Evolutionary conservation across 257 asterid genomes (phyloP).

Genomic region (Lycium ferocissimum): DNA sequence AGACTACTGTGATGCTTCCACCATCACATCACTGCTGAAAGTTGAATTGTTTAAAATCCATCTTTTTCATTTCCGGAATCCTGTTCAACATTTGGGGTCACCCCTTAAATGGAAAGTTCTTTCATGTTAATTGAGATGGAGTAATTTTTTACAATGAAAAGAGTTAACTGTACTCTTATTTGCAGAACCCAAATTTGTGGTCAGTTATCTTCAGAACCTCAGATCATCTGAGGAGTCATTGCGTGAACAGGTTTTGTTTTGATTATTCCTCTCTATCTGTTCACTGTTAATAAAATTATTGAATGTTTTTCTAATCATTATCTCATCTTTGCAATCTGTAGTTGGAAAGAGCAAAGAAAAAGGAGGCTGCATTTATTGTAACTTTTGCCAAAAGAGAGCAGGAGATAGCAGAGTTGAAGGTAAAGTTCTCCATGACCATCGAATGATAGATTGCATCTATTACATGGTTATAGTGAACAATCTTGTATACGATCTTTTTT

Average conservation of each 20-base stretch:
- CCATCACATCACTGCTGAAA: not conserved
- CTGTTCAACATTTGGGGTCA: not conserved
- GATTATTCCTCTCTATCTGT: slow-evolving; percentile 13
- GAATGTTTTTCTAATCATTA: not conserved
- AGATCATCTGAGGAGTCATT: slow-evolving; percentile 90
- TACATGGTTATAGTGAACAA: not conserved
- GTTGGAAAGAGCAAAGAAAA: slow-evolving; percentile 95
- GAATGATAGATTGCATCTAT: not conserved
- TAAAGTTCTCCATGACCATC: slow-evolving; percentile 31
- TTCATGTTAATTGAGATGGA: slow-evolving; percentile 12
- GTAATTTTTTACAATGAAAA: slow-evolving; percentile 1
- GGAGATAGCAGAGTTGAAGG: slow-evolving; percentile 99
- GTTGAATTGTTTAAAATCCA: slow-evolving; percentile 3
- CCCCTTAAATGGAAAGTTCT: not conserved
- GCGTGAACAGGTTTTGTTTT: slow-evolving; percentile 80
- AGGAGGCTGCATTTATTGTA: slow-evolving; percentile 96
- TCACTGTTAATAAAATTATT: not conserved
- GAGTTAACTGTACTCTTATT: slow-evolving; percentile 21
- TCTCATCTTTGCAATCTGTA: slow-evolving; percentile 43
- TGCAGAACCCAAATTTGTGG: slow-evolving; percentile 70
- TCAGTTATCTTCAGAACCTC: slow-evolving; percentile 75
- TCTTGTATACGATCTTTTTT: not conserved
- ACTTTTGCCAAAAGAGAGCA: slow-evolving; percentile 98
- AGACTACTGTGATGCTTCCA: not conserved
- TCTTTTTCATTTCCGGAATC: slow-evolving; percentile 6